A percentile compares a stretch with the other conserved stretches of the same genome.
These are phyloP conservation scores for Madurella mycetomatis DNA, from an alignment of 2,329 filamentous ascomycete species.

Conservation along the genomic window DNA sequence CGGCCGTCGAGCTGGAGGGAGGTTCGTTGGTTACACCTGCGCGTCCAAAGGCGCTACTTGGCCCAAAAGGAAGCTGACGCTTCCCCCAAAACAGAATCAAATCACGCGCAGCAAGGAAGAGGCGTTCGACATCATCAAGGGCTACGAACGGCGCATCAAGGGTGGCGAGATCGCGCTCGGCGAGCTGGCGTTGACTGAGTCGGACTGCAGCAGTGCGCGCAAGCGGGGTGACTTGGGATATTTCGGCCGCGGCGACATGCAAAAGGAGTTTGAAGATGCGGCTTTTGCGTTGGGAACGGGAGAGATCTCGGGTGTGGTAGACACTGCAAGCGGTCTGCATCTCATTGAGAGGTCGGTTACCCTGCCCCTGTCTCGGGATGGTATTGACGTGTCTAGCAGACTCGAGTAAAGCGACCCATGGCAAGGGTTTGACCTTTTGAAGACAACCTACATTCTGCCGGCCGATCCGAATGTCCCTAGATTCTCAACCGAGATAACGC, in stretches of 20 bases:
- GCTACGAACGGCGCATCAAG: constrained; percentile 71
- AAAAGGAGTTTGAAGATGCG: constrained; percentile 96
- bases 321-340: constrained; percentile 91
- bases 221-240: constrained; percentile 94
- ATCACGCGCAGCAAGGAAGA: constrained; percentile 89
- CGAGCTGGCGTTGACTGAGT: constrained; percentile 82
- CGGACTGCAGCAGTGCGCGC: constrained; percentile 90
- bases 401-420: background rate
- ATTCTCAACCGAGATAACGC: background rate
- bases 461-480: background rate
- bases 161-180: constrained; percentile 65
- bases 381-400: background rate
- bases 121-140: constrained; percentile 70
- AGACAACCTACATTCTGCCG: background rate
- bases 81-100: constrained; percentile 48
- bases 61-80: background rate
- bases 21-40: constrained; percentile 33
- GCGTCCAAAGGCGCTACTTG: too few species aligned
- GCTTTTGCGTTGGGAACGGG: constrained; percentile 85
- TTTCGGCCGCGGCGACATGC: constrained; percentile 94
- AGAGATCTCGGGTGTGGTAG: constrained; percentile 79
- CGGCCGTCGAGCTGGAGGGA: constrained; percentile 92
- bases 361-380: background rate
- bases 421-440: background rate
- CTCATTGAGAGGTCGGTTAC: constrained; percentile 79